Evolutionary conservation across 352 stramenopile species (phyloP), one percentile per base, ranked within the genome.

Genomic region (Globisporangium canariense): DNA sequence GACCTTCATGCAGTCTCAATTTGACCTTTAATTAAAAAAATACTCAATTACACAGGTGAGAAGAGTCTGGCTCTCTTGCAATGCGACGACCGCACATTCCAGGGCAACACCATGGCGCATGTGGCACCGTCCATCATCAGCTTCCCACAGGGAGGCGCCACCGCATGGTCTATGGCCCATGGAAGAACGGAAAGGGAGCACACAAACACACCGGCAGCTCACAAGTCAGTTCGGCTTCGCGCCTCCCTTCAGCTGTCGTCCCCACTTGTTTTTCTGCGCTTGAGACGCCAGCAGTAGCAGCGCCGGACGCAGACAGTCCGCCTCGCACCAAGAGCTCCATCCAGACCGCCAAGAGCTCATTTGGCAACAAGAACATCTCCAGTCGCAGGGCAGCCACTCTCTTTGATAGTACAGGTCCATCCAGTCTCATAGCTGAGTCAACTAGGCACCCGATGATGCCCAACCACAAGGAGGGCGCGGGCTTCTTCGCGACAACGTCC

Each of bases 391-490:
- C 51, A 58, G 28, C 18, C 30, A 58, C 51, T 58, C 51, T 43
- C 49, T 55, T 13, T 56, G 36, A 41, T 14, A 41, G 28, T n/a
- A 54, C 6, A 20, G 13, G 22, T n/a, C 22, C 25, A 55, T 20
- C 41, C 41, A n/a, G 41, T 22, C 14, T 47, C 47, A 34, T 34
- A 25, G 36, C 25, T 41, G 9, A 41, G 36, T 16, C 41, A 4
- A 7, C 41, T 20, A 20, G 18, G 28, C 47, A 41, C 1, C 22
- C 7, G 4, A 61, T 51, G 47, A 60, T 66, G 60, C 38, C 60
- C 36, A 60, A 60, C 50, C 60, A 66, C 36, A 66, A 66, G 22
- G 60, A 58, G 32, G 30, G 50, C 60, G 34, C 50, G 25, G 30
- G 46, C 58, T 66, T 66, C 60, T 66, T 66, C 22, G 52, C 47